Percentiles rank a stretch among this genome's conserved stretches.
Conservation (phyloP, 805 yeast genomes). For the Hanseniaspora nectarophila region DNA sequence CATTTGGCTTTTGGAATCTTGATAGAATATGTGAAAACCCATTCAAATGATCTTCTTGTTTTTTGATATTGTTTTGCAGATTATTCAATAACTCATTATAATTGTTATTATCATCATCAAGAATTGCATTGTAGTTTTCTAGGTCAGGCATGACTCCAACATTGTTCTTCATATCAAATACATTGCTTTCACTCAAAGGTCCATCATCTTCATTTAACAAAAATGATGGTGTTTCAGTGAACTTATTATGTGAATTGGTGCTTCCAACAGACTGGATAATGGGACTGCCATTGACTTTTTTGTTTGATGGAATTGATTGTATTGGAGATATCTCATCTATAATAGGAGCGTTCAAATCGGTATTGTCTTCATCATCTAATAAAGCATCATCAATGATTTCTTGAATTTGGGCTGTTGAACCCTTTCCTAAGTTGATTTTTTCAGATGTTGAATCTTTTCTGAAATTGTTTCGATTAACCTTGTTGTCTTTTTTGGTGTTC, state of each 20-base stretch:
- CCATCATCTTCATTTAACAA: not conserved
- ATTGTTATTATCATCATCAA: not conserved
- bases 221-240: conserved; percentile 1
- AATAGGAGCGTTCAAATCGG: conserved; percentile 1
- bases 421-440: conserved; percentile 3
- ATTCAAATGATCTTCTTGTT: conserved; percentile 10
- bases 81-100: conserved; percentile 3
- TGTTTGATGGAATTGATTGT: not conserved
- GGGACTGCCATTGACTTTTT: conserved; percentile 2
- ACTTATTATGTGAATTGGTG: not conserved
- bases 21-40: conserved; percentile 13
- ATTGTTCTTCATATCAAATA: not conserved
- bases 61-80: conserved; percentile 8
- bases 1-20: not conserved
- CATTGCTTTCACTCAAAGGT: conserved; percentile 2
- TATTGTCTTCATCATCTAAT: not conserved
- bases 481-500: not conserved
- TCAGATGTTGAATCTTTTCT: conserved; percentile 5
- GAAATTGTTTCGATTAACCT: not conserved
- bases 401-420: conserved; percentile 10
- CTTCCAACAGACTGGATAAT: conserved; percentile 11
- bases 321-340: conserved; percentile 12
- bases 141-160: not conserved
- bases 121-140: not conserved
- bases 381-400: conserved; percentile 14